Evolutionary conservation across 345 rosid species (phyloP).

Genomic region (Rhodomyrtus tomentosa): DNA sequence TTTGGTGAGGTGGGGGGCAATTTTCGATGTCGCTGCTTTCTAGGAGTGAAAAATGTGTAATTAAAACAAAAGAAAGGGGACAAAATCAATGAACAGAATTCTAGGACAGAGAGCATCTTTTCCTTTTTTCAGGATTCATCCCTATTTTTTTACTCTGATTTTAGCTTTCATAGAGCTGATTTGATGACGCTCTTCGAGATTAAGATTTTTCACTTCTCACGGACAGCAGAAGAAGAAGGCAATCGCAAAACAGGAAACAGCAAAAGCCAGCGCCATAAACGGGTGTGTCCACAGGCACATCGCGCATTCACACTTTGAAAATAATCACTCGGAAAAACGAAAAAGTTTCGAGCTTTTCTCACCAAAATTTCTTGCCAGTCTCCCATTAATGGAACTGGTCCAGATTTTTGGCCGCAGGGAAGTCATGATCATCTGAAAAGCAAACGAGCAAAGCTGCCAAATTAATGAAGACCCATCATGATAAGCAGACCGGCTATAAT

Average conservation of each 20-base stretch:
- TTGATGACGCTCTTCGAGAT: background rate
- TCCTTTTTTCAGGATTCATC: background rate
- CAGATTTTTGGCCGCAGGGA: too few species aligned
- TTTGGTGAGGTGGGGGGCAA: background rate
- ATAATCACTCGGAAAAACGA: background rate
- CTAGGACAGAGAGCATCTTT: background rate
- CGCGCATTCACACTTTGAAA: background rate
- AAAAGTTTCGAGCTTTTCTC: background rate
- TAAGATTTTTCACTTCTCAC: too few species aligned
- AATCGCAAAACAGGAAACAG: background rate
- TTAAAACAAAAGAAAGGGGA: background rate
- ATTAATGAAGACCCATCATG: background rate
- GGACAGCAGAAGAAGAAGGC: background rate
- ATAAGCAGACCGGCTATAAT: background rate
- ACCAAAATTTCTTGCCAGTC: background rate
- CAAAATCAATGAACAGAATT: constrained; percentile 1
- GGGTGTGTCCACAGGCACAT: background rate
- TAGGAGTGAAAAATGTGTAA: background rate
- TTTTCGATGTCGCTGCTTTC: background rate
- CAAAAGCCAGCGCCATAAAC: background rate
- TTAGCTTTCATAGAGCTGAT: background rate
- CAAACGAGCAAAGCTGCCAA: background rate
- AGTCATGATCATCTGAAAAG: background rate
- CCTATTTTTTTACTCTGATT: background rate
- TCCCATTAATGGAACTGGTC: background rate